Percentiles rank a stretch among this genome's conserved stretches.
Evolutionary conservation across 805 yeast species (phyloP).

Genomic region (Suhomyces faveliae): DNA sequence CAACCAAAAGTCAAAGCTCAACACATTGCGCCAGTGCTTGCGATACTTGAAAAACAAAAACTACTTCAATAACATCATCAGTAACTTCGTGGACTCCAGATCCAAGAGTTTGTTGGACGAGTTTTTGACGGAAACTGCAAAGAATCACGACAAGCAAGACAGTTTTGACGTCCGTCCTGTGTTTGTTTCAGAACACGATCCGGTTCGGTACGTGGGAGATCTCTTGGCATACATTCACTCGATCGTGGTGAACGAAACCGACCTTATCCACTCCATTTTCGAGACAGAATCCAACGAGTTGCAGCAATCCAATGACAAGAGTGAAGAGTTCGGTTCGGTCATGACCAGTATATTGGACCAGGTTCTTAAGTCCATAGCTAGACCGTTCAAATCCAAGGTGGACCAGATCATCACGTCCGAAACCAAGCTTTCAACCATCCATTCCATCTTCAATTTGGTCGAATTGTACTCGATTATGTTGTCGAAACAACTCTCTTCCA

Average conservation of each 20-base stretch:
- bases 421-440: constrained; percentile 51
- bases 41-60: constrained; percentile 37
- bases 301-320: constrained; percentile 17
- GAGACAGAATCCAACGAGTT: no score
- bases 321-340: constrained; percentile 31
- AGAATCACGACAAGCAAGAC: constrained; percentile 7
- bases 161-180: constrained; percentile 46
- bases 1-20: constrained; percentile 23
- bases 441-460: constrained; percentile 60
- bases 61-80: constrained; percentile 57
- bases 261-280: constrained; percentile 65
- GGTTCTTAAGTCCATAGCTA: constrained; percentile 53
- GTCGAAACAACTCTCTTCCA: constrained; percentile 37
- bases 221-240: constrained; percentile 86
- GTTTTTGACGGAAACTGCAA: constrained; percentile 44
- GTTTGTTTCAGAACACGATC: constrained; percentile 70
- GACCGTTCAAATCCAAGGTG: constrained; percentile 60
- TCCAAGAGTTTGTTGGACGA: constrained; percentile 64
- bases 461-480: constrained; percentile 73
- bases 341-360: constrained; percentile 43
- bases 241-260: constrained; percentile 82
- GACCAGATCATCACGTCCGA: constrained; percentile 72
- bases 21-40: constrained; percentile 32
- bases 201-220: constrained; percentile 81
- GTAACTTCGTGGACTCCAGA: constrained; percentile 65